Base-by-base conservation (phyloP, 768 basidiomycete genomes). In the Calocybe cyanea region DNA sequence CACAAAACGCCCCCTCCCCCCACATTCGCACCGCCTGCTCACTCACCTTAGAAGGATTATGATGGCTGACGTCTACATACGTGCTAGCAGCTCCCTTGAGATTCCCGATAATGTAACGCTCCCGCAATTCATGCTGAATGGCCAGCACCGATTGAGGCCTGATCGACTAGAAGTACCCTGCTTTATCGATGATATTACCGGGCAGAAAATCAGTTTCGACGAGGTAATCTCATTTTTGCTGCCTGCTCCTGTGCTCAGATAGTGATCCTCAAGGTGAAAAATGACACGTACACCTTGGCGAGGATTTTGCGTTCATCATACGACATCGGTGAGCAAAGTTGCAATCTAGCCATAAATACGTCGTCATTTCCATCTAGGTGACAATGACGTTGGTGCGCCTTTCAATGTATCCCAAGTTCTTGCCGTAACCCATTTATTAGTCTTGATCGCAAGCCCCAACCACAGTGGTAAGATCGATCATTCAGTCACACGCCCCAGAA, bases 31-130 rank as follows among this genome's bases (percentile, higher is more conserved):
- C n/a, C n/a, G n/a, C n/a, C n/a, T 17, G 21, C 53, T 34, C 31
- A 28, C 38, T 41, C 17, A 25, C 46, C 44, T 49, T n/a, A n/a
- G 35, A 39, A 32, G 17, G 24, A 28, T 39, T 21, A 50, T 43
- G 19, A 68, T 68, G 62, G 50, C 58, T 28, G 59, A 58, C 35
- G 58, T 68, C 43, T 55, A 57, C 41, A 44, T 52, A 50, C 51
- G 57, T n/a, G 59, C 53, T 38, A 38, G 51, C 32, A 44, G 63
- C 10, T 55, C 74, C 38, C 66, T 66, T 41, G 53, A 54, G 31
- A 71, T 80, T 37, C 81, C 81, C n/a, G 76, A 80, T 42, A 61
- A 80, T 59, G 55, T 81, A 18, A 77, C 75, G 4, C 57, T 82
- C 1, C 69, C 78, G 0, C 76, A 80, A 49, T 83, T 83, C 51